Base-by-base conservation (phyloP, 345 rosid genomes). In the Excoecaria agallocha region DNA sequence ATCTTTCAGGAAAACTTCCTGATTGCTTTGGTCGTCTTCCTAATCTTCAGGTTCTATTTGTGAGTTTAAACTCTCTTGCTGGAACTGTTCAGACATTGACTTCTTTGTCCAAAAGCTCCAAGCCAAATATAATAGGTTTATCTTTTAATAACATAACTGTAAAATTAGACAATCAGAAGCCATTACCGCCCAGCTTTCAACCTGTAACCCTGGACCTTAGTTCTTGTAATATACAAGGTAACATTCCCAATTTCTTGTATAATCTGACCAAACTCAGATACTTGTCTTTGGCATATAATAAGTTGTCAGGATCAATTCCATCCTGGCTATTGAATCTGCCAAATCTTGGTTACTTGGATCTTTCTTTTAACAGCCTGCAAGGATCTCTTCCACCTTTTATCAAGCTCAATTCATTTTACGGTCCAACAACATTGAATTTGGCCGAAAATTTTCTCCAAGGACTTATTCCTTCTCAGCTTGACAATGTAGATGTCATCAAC, bases 1-100 rank as follows among this genome's bases (percentile, higher is more conserved):
- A 50, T 45, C 69, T 76, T 19, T 63, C 57, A 19, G 78, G 83
- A 49, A 62, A 73, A 49, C 22, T 80, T n/a, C 80, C 80, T 7
- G 57, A 65, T 43, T 76, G 78, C 69, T 24, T 80, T 10, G 25
- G 43, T 68, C 64, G 59, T n/a, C 69, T 80, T 35, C 50, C 71
- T 6, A 37, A 51, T 4, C 80, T 80, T 6, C 13, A 63, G 13
- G 7, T 62, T 19, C 57, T 70, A 6, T 16, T 8, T 72, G 59
- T 30, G 30, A 49, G 35, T 13, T 7, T 19, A 12, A 72, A 61
- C 35, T 72, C 57, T 51, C 25, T 72, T 6, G 19, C 59, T 17
- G 69, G 76, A 17, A 61, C 59, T 30, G 43, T 72, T 30, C 30
- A 49, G 38, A 13, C 76, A 35, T 51, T 62, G 60, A 30, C 68